Conservation (phyloP, 495 filamentous ascomycete species). For the Aspergillus nidulans region DNA sequence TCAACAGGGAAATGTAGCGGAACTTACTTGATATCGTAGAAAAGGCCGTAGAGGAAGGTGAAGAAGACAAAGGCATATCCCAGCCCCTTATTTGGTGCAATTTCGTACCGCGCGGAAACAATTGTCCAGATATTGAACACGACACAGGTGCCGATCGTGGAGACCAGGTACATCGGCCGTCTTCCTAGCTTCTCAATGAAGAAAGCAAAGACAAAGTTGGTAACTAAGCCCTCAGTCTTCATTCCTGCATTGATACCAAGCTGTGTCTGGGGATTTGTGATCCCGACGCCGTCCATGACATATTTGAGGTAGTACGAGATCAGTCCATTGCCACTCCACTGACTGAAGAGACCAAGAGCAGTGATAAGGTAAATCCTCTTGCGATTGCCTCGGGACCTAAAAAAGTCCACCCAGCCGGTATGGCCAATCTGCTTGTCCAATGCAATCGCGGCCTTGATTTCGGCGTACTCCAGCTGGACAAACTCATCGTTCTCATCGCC, state of each 20-base stretch:
- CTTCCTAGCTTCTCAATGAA: not conserved
- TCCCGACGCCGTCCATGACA: not conserved
- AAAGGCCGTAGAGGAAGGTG: not conserved
- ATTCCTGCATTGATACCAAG: constrained; percentile 10
- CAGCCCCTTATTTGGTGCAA: not conserved
- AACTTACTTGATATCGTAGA: constrained; percentile 3
- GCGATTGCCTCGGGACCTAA: too few species aligned
- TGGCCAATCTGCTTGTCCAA: too few species aligned
- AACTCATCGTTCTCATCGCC: constrained; percentile 23
- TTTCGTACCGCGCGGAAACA: not conserved
- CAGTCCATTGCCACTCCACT: too few species aligned
- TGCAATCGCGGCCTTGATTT: constrained; percentile 48
- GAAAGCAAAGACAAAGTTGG: constrained; percentile 1
- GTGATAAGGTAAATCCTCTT: too few species aligned
- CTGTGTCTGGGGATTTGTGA: not conserved
- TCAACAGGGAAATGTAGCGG: not conserved
- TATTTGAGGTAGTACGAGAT: too few species aligned
- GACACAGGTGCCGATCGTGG: not conserved
- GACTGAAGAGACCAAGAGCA: too few species aligned
- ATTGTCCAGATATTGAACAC: constrained; percentile 5
- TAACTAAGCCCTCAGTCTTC: not conserved
- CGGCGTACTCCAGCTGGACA: constrained; percentile 31
- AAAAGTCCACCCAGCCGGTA: too few species aligned
- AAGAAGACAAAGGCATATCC: constrained; percentile 4
- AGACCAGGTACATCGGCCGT: not conserved